Evolutionary conservation across 208 protist species (phyloP).

Genomic region (Leishmania major): DNA sequence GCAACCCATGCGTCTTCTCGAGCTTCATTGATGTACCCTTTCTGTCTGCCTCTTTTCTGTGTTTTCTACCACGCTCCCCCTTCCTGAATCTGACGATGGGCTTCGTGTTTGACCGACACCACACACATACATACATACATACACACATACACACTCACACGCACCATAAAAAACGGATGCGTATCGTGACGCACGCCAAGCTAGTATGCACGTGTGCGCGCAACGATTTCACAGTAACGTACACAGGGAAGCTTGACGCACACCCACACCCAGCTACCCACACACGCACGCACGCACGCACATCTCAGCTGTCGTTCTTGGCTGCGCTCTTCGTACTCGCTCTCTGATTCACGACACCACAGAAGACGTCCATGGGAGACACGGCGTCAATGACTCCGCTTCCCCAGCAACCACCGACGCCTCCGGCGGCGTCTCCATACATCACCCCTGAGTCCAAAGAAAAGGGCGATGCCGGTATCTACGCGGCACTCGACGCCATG

Average conservation of each 20-base stretch:
- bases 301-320: background rate
- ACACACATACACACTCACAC: background rate
- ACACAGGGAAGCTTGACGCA: background rate
- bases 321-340: background rate
- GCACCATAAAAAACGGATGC: background rate
- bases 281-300: background rate
- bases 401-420: background rate
- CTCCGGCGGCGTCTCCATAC: constrained; percentile 6
- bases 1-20: background rate
- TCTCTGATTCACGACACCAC: background rate
- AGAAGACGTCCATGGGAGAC: background rate
- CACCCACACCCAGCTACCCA: too few relatives aligned
- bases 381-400: background rate
- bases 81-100: background rate
- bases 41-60: background rate
- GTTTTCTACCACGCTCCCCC: background rate
- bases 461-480: constrained; percentile 80
- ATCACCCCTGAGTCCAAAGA: constrained; percentile 49
- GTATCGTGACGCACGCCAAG: background rate
- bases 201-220: background rate
- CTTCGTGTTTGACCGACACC: background rate
- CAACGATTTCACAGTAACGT: background rate
- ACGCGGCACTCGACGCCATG: constrained; percentile 76
- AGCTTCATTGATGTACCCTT: background rate
- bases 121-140: background rate